Conservation (phyloP, 371 early-diverging fungal genomes). For the Choanephora cucurbitarum region DNA sequence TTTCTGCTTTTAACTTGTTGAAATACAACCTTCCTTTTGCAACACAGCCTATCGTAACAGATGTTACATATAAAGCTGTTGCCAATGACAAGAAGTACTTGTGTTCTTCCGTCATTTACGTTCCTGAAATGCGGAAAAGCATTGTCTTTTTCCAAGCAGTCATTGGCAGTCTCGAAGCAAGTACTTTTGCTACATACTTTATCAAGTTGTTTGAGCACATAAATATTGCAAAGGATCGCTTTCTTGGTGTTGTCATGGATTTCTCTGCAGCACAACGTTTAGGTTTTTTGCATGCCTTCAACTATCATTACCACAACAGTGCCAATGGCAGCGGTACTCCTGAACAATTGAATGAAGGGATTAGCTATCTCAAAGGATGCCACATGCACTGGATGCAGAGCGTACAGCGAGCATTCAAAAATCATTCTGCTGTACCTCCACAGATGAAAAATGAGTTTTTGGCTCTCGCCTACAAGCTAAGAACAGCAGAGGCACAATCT, state of each 20-base stretch:
- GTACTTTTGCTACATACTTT: neutral
- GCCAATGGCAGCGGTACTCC: neutral
- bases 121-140: neutral
- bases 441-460: neutral
- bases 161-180: neutral
- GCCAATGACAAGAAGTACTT: neutral
- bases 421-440: neutral
- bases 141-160: neutral
- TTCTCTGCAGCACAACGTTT: neutral
- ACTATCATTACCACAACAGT: neutral
- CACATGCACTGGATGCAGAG: constrained; percentile 5
- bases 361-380: neutral
- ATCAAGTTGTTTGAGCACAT: neutral
- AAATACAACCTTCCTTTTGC: neutral
- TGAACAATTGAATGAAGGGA: neutral
- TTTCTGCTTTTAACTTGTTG: neutral
- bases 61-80: neutral
- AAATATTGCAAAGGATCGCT: neutral
- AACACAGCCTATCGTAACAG: neutral
- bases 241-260: neutral
- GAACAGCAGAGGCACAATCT: neutral
- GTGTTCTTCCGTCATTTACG: neutral
- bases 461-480: neutral
- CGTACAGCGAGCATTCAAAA: neutral
- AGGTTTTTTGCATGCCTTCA: neutral